These are phyloP conservation scores for Entophlyctis luteolus DNA, from an alignment of 192 early-diverging fungal genomes.

Conservation along the genomic window DNA sequence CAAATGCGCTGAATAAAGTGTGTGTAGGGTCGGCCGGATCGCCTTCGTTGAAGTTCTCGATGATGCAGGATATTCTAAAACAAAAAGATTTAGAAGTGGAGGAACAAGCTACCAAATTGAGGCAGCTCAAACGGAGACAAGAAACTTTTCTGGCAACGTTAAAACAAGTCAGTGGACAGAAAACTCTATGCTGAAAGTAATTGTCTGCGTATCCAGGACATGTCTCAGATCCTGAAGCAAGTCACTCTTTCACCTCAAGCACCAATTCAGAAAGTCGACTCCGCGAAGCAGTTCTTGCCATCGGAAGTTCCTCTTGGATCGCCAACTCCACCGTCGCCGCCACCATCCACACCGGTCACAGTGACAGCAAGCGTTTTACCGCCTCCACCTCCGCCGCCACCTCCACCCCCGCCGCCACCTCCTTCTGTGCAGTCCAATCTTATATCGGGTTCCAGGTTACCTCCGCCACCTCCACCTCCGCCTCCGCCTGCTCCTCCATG, in stretches of 20 bases:
- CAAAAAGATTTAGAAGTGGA: slow-evolving; percentile 15
- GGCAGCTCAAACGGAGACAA: not conserved
- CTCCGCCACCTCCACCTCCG: slow-evolving; percentile 16
- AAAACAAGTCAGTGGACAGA: not conserved
- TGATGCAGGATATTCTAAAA: slow-evolving; percentile 12
- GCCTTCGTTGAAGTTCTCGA: slow-evolving; percentile 12
- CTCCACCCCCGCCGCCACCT: slow-evolving; percentile 24
- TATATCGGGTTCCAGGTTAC: too few species aligned
- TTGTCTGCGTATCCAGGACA: too few species aligned
- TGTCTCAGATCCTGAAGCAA: too few species aligned
- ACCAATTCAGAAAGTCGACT: too few species aligned
- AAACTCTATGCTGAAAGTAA: too few species aligned
- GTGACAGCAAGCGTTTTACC: not conserved
- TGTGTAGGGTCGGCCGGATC: too few species aligned
- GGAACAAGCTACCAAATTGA: not conserved
- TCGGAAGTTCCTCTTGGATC: too few species aligned
- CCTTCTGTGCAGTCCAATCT: slow-evolving; percentile 2
- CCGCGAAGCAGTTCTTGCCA: too few species aligned
- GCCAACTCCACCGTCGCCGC: too few species aligned
- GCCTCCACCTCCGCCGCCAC: not conserved
- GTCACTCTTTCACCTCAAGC: too few species aligned
- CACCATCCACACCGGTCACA: not conserved
- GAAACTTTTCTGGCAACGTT: not conserved
- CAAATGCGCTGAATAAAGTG: not conserved
- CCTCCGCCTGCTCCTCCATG: slow-evolving; percentile 27